Evolutionary conservation across 225 moss, liverwort and hornwort species (phyloP), one percentile per base, ranked within the genome.

Genomic region (Takakia lepidozioides): DNA sequence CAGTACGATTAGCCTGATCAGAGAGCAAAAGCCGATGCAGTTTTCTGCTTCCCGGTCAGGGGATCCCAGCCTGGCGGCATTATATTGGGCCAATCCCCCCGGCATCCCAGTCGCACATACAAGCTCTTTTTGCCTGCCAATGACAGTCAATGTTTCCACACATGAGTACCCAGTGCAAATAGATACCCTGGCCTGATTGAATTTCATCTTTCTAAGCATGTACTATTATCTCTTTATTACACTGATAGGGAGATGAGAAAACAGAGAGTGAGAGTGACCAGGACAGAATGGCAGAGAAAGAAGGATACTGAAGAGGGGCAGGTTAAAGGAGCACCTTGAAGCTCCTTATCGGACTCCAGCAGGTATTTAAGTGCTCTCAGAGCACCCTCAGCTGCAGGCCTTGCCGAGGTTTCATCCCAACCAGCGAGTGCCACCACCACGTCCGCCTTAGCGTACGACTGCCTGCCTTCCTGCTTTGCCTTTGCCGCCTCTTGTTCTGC

Each of bases 31-130:
- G n/a, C n/a, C n/a, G n/a, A n/a, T n/a, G n/a, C n/a, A n/a, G n/a
- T n/a, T n/a, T n/a, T n/a, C 45, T 46, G 22, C 60, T 71, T 80
- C 56, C 74, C 80, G 38, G 70, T 80, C 1, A 58, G 8, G 52
- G 98, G 87, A 76, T 98, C 62, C 98, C 98, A 98, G 21, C 91
- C 98, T 43, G 98, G 91, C 9, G 91, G 91, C 87, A 85, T 98
- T 18, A 98, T 83, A 8, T 83, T 76, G 22, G 98, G 98, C 98
- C 98, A 98, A 53, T 98, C 98, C 19, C 98, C 98, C 19, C 98
- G 80, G 60, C 85, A 85, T 60, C 98, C 98, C 52, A 98, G 65
- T 60, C 91, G 65, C 29, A 85, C 78, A 58, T 98, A 98, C 38
- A 98, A 71, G 58, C 87, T 91, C 70, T 98, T 91, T 58, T 77